Evolutionary conservation across 371 early-diverging fungal species (phyloP).

Genomic region (Mortierella sp.): DNA sequence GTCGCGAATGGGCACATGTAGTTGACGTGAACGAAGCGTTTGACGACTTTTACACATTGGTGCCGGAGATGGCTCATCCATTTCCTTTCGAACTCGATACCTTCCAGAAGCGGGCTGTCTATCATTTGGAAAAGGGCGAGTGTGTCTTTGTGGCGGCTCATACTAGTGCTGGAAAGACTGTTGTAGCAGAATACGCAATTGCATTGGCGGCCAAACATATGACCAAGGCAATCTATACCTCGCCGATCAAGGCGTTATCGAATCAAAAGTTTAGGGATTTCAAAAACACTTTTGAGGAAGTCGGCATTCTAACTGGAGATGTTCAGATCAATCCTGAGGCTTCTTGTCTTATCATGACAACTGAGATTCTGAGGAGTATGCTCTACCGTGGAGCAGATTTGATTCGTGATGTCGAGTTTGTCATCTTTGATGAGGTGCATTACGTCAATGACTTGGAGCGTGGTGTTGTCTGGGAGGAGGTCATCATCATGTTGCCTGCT

Average conservation of each 20-base stretch:
- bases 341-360: constrained; percentile 98
- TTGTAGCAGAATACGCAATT: constrained; percentile 99
- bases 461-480: constrained; percentile 99
- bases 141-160: constrained; percentile 99
- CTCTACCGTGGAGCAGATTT: constrained; percentile 98
- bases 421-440: constrained; percentile 99
- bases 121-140: constrained; percentile 94
- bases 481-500: constrained; percentile 99
- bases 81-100: constrained; percentile 97
- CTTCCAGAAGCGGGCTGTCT: constrained; percentile 99
- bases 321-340: constrained; percentile 98
- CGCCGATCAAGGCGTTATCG: constrained; percentile 99
- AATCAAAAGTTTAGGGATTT: constrained; percentile 99
- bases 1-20: constrained; percentile 93
- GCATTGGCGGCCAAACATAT: constrained; percentile 94
- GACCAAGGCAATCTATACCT: constrained; percentile 99
- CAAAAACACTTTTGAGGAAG: constrained; percentile 86
- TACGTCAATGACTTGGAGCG: constrained; percentile 99
- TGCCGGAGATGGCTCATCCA: constrained; percentile 85
- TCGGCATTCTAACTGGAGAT: constrained; percentile 99
- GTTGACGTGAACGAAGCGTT: constrained; percentile 88
- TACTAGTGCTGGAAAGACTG: constrained; percentile 99
- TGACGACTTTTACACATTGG: constrained; percentile 86
- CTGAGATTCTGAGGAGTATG: constrained; percentile 99
- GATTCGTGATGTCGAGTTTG: constrained; percentile 98